Conservation (phyloP, 371 early-diverging fungal genomes). For the Capillidium rhysosporum region DNA sequence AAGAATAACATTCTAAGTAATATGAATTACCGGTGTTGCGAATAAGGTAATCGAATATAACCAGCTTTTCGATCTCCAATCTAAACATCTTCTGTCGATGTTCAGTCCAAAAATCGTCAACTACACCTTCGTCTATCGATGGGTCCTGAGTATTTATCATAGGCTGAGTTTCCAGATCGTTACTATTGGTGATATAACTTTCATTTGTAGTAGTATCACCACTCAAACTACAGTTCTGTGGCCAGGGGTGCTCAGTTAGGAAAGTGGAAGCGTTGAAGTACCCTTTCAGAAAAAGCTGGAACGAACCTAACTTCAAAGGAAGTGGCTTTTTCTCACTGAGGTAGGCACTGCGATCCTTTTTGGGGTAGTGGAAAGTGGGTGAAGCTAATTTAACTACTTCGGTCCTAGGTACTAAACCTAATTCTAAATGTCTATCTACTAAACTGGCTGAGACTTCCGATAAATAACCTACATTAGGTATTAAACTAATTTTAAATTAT, state of each 20-base stretch:
- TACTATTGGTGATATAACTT: not conserved
- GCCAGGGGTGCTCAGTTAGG: conserved; percentile 44
- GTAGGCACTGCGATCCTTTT: conserved; percentile 15
- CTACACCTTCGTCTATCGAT: not conserved
- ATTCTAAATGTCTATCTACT: conserved; percentile 50
- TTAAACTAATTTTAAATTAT: conserved; percentile 19
- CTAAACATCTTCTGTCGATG: conserved; percentile 45
- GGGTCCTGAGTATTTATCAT: too few species aligned
- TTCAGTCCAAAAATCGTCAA: conserved; percentile 33
- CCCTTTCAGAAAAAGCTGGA: conserved; percentile 65
- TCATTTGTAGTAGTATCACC: not conserved
- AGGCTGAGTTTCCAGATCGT: not conserved
- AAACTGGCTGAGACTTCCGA: conserved; percentile 71
- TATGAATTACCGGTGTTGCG: conserved; percentile 53
- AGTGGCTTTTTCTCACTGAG: conserved; percentile 13
- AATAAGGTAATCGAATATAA: conserved; percentile 71
- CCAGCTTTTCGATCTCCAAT: conserved; percentile 62
- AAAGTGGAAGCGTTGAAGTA: conserved; percentile 68
- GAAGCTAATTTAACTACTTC: conserved; percentile 52
- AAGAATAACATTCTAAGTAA: not conserved
- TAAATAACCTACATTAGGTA: conserved; percentile 74
- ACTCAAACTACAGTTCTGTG: not conserved
- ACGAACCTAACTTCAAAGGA: conserved; percentile 64
- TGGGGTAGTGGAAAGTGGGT: conserved; percentile 55
- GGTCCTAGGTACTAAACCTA: conserved; percentile 68